phyloP scores from a whole-genome alignment of 139 green algal genomes.

The Mychonastes homosphaera region DNA sequence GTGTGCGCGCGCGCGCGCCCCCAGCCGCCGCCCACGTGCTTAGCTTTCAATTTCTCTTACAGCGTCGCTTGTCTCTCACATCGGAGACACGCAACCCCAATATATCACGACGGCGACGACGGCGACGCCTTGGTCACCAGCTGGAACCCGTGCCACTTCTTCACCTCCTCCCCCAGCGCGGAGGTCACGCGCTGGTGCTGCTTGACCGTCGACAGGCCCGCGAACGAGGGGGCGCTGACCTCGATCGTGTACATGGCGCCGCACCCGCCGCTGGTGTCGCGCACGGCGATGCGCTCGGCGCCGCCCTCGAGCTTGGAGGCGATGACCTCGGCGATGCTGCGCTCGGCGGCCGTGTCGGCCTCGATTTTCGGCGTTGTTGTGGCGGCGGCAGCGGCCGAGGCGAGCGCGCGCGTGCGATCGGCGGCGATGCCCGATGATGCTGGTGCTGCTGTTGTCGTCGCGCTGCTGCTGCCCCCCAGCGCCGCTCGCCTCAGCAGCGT shows the following conservation, averaged over 20 bases:
- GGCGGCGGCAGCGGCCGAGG: too few species aligned
- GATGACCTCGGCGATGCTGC: constrained; percentile 31
- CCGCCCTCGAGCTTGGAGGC: constrained; percentile 23
- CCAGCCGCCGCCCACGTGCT: too few species aligned
- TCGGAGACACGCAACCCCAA: too few species aligned
- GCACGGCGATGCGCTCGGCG: constrained; percentile 21
- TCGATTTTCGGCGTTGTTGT: background rate
- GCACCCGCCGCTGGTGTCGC: constrained; percentile 46
- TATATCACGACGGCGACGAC: too few species aligned
- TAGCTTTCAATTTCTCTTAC: too few species aligned
- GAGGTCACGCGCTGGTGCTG: constrained; percentile 50
- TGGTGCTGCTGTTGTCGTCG: too few species aligned
- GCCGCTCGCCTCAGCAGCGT: too few species aligned
- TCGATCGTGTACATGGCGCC: constrained; percentile 32
- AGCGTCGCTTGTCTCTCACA: too few species aligned
- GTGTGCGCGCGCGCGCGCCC: too few species aligned
- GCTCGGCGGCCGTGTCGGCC: constrained; percentile 12
- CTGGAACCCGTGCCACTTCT: constrained; percentile 46
- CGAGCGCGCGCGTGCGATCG: too few species aligned
- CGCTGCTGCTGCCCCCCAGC: too few species aligned
- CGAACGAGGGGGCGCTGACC: constrained; percentile 12
- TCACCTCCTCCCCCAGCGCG: constrained; percentile 42
- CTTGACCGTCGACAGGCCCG: constrained; percentile 40
- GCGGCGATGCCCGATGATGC: too few species aligned
- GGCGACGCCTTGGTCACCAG: constrained; percentile 25